Conservation (phyloP, 2,329 filamentous ascomycete species). For the Cryphonectria carpinicola region DNA sequence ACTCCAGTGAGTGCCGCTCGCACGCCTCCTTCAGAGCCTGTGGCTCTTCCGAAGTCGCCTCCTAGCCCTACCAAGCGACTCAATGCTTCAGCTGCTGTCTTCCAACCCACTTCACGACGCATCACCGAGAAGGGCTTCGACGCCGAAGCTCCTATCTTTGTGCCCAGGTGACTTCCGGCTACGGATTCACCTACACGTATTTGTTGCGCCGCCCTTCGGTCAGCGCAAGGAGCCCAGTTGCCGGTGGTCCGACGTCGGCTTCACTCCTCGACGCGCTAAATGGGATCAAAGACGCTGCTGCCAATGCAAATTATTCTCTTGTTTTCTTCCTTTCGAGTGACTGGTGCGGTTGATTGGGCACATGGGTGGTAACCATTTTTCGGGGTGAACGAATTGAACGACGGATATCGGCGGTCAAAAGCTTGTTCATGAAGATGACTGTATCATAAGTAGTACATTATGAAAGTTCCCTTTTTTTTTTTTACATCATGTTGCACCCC, state of each 20-base stretch:
- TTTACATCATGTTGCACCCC: neutral
- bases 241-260: neutral
- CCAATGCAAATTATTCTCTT: constrained; percentile 4
- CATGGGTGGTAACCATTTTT: constrained; percentile 23
- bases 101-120: constrained; percentile 8
- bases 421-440: constrained; percentile 25
- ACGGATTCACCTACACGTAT: constrained; percentile 15
- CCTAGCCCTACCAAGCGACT: constrained; percentile 3
- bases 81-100: constrained; percentile 18
- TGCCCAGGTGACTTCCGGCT: constrained; percentile 6
- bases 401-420: constrained; percentile 21
- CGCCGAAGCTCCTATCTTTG: constrained; percentile 21
- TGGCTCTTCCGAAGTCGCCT: neutral
- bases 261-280: constrained; percentile 12
- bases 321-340: constrained; percentile 13
- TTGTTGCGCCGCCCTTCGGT: constrained; percentile 3
- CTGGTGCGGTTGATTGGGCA: constrained; percentile 24
- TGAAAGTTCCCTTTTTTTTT: constrained; percentile 10
- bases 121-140: constrained; percentile 6
- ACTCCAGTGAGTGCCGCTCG: neutral
- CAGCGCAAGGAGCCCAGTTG: constrained; percentile 4
- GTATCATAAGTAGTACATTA: constrained; percentile 28
- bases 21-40: constrained; percentile 14
- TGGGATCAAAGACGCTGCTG: constrained; percentile 16
- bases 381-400: constrained; percentile 20